Evolutionary conservation across 805 yeast species (phyloP).

Genomic region (Pichia deserticola): DNA sequence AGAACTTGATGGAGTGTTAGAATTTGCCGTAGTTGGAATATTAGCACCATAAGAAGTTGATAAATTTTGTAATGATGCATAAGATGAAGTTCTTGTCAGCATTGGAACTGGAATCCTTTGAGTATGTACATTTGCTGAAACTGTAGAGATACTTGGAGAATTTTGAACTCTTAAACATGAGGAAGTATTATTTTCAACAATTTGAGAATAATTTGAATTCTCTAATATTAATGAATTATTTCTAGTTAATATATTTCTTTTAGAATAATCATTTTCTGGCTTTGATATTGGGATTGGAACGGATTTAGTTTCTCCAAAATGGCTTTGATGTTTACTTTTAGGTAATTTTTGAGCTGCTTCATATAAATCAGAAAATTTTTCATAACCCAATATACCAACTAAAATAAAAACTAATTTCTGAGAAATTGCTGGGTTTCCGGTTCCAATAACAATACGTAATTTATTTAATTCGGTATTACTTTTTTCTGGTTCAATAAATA

Average conservation of each 20-base stretch:
- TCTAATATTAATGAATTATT: conserved; percentile 3
- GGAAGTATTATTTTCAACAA: background rate
- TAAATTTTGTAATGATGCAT: conserved; percentile 29
- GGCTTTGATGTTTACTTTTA: background rate
- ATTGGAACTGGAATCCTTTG: conserved; percentile 17
- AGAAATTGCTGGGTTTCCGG: conserved; percentile 51
- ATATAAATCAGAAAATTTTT: conserved; percentile 14
- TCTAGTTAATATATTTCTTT: background rate
- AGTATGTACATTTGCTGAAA: conserved; percentile 13
- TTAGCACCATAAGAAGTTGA: conserved; percentile 31
- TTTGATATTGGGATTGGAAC: background rate
- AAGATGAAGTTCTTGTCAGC: conserved; percentile 25
- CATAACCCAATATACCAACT: conserved; percentile 41
- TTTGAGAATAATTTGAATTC: background rate
- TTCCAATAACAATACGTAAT: conserved; percentile 41
- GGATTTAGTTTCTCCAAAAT: background rate
- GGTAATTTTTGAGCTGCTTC: conserved; percentile 4
- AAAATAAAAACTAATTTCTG: conserved; percentile 46
- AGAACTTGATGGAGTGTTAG: conserved; percentile 16
- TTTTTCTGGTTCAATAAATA: conserved; percentile 21
- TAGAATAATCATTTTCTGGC: background rate
- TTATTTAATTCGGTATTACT: conserved; percentile 11
- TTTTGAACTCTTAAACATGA: conserved; percentile 3
- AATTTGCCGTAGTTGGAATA: conserved; percentile 6
- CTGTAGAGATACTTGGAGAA: conserved; percentile 12